Percentiles rank a stretch among this genome's conserved stretches.
These are phyloP conservation scores for Solanum lycopersicoides DNA, from an alignment of 257 asterid species.

Conservation along the genomic window DNA sequence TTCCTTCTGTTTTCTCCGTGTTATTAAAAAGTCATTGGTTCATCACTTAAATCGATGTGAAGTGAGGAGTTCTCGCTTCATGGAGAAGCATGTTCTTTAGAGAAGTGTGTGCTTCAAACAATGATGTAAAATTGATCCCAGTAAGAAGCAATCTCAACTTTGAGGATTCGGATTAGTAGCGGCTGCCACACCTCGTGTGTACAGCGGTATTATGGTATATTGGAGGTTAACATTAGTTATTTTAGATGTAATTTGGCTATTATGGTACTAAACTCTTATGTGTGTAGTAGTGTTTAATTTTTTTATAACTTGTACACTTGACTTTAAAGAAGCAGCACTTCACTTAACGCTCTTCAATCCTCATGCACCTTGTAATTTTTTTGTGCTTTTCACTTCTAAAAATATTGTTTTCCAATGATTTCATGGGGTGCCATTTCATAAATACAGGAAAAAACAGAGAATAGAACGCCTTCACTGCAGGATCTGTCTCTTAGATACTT, in stretches of 20 bases:
- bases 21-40: not conserved
- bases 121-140: not conserved
- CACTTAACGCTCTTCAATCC: not conserved
- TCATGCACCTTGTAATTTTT: not conserved
- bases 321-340: not conserved
- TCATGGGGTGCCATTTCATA: not conserved
- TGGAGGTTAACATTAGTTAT: not conserved
- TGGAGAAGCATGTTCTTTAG: not conserved
- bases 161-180: not conserved
- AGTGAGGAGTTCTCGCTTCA: not conserved
- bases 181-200: not conserved
- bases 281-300: not conserved
- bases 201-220: not conserved
- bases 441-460: constrained; percentile 41
- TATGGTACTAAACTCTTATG: not conserved
- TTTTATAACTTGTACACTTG: not conserved
- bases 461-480: constrained; percentile 27
- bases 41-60: not conserved
- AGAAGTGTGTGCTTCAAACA: not conserved
- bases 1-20: not conserved
- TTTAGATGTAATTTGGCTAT: not conserved
- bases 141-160: not conserved
- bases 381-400: not conserved
- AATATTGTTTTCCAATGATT: not conserved
- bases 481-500: constrained; percentile 76